phyloP scores from a whole-genome alignment of 176 grass and related monocot genomes.

The Elaeis guineensis region DNA sequence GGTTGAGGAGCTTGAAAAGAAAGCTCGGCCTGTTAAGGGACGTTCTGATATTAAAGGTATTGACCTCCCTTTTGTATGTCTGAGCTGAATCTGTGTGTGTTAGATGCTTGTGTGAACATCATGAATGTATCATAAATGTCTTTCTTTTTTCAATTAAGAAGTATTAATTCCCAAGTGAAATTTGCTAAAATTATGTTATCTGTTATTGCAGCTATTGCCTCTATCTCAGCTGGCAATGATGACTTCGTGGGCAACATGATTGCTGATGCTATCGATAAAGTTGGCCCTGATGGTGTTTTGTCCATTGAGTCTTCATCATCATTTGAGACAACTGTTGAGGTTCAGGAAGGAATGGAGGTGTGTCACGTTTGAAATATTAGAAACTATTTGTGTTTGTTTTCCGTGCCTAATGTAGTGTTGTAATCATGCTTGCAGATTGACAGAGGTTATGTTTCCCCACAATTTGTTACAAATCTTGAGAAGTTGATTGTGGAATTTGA shows the following conservation, averaged over 20 bases:
- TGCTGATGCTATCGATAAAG: too few species aligned
- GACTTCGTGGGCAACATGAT: not conserved
- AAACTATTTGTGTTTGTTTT: not conserved
- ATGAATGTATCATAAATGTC: too few species aligned
- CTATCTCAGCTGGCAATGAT: not conserved
- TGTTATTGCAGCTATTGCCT: conserved; percentile 1
- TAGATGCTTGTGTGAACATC: too few species aligned
- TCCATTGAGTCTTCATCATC: too few species aligned
- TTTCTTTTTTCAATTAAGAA: too few species aligned
- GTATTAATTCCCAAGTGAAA: too few species aligned
- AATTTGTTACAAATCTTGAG: conserved; percentile 66
- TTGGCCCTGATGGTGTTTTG: too few species aligned
- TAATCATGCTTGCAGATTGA: conserved; percentile 41
- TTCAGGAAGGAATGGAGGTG: too few species aligned
- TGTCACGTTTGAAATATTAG: not conserved
- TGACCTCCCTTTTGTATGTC: not conserved
- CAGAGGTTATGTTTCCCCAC: conserved; percentile 57
- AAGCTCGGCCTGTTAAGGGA: conserved; percentile 1
- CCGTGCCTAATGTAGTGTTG: not conserved
- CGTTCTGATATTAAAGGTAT: conserved; percentile 5
- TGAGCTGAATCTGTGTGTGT: too few species aligned
- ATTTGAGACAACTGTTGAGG: too few species aligned
- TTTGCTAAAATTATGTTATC: too few species aligned
- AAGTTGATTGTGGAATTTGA: conserved; percentile 67
- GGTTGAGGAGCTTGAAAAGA: conserved; percentile 10